Conservation (phyloP, 108 stramenopile genomes). For the Chaetoceros tenuissimus region DNA sequence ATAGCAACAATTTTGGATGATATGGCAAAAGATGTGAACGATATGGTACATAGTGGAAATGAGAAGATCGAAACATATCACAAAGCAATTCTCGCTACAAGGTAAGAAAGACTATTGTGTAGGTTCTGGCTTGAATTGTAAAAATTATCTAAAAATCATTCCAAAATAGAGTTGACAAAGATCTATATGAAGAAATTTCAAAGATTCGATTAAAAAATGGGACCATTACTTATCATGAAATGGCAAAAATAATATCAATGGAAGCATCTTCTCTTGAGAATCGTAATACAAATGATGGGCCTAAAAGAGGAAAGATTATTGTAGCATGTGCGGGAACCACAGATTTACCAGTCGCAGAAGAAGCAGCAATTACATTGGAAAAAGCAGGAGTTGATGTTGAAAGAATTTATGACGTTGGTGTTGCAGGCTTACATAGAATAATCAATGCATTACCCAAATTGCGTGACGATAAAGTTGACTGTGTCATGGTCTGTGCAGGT, state of each 20-base stretch:
- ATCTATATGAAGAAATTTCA: not conserved
- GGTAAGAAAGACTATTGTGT: constrained; percentile 21
- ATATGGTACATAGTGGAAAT: constrained; percentile 10
- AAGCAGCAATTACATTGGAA: constrained; percentile 73
- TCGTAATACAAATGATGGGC: not conserved
- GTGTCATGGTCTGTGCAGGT: constrained; percentile 88
- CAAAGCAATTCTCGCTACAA: constrained; percentile 67
- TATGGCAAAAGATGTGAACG: constrained; percentile 70
- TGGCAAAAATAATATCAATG: constrained; percentile 61
- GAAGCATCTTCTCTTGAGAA: constrained; percentile 33
- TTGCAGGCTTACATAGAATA: constrained; percentile 93
- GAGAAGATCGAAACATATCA: constrained; percentile 4
- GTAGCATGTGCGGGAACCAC: constrained; percentile 89
- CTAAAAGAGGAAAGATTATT: constrained; percentile 24
- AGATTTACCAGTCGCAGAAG: constrained; percentile 85
- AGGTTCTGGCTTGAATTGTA: not conserved
- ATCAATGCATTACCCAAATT: constrained; percentile 61
- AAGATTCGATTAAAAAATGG: constrained; percentile 45
- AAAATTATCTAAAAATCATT: constrained; percentile 1
- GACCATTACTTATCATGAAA: constrained; percentile 48
- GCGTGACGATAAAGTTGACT: constrained; percentile 55
- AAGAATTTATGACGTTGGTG: constrained; percentile 89
- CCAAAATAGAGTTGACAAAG: not conserved
- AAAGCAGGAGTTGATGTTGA: constrained; percentile 53
- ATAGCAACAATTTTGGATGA: constrained; percentile 71